Evolutionary conservation across 164 flowering plant species (phyloP).

Genomic region (Echeveria elegans): DNA sequence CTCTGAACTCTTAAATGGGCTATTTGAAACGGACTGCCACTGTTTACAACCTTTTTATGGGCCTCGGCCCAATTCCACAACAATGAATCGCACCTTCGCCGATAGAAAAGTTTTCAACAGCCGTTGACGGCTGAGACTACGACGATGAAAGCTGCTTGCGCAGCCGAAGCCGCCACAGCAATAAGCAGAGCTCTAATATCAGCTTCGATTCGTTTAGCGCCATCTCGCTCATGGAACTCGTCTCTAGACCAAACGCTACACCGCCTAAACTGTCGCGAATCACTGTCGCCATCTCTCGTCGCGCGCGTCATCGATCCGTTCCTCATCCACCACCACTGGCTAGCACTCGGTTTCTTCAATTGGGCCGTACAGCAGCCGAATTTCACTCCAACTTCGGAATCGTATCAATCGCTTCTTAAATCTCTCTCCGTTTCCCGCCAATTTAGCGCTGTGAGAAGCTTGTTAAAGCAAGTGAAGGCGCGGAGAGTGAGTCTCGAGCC

Average conservation of each 20-base stretch:
- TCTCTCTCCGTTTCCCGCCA: constrained; percentile 62
- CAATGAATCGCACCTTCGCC: not conserved
- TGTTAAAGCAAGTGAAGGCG: constrained; percentile 30
- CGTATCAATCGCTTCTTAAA: constrained; percentile 56
- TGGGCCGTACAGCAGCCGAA: constrained; percentile 78
- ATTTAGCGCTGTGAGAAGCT: constrained; percentile 28
- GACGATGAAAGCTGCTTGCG: not conserved
- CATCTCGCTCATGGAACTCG: constrained; percentile 48
- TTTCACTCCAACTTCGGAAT: constrained; percentile 43
- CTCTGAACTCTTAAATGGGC: no score
- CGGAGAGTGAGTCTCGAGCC: constrained; percentile 33
- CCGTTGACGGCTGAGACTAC: not conserved
- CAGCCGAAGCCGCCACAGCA: not conserved
- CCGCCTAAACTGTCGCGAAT: constrained; percentile 42
- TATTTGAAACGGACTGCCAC: no score
- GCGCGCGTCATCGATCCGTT: constrained; percentile 66
- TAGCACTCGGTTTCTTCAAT: constrained; percentile 76
- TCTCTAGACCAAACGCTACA: constrained; percentile 60
- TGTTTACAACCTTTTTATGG: not conserved
- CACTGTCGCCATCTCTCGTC: constrained; percentile 50
- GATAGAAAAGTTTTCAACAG: not conserved
- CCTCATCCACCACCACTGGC: constrained; percentile 52
- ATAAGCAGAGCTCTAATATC: constrained; percentile 49
- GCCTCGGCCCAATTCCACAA: not conserved
- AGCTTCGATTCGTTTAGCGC: constrained; percentile 25